Conservation (phyloP, 352 stramenopile genomes). For the Globisporangium solare region DNA sequence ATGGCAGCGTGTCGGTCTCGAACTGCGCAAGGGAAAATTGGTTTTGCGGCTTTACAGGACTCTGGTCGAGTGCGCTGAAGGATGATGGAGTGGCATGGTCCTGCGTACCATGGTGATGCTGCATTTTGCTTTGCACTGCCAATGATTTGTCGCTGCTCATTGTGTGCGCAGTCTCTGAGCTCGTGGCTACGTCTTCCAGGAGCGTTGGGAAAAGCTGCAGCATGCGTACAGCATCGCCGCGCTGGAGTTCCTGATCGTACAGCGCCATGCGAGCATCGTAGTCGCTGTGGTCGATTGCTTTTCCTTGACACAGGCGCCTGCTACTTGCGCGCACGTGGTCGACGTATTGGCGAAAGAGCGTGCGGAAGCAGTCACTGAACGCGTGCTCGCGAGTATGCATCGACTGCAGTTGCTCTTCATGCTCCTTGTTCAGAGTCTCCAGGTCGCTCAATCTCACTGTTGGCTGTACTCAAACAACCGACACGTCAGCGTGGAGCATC, state of each 20-base stretch:
- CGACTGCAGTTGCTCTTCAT: slow-evolving; percentile 17
- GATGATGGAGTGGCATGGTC: too few species aligned
- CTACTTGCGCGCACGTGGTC: slow-evolving; percentile 5
- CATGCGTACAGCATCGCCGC: slow-evolving; percentile 35
- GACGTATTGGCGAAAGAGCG: slow-evolving; percentile 23
- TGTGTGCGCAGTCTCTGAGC: neutral
- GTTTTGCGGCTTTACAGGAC: too few species aligned
- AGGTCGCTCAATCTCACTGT: slow-evolving; percentile 12
- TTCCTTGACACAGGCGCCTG: neutral
- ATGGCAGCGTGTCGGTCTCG: too few species aligned
- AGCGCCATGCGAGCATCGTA: neutral
- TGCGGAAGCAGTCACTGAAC: slow-evolving; percentile 13
- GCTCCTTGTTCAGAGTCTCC: slow-evolving; percentile 19
- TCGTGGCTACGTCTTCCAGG: slow-evolving; percentile 37
- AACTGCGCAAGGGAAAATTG: too few species aligned
- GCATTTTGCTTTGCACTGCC: too few species aligned
- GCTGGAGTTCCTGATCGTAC: slow-evolving; percentile 13
- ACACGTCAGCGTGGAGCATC: too few species aligned
- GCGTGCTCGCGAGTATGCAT: slow-evolving; percentile 15
- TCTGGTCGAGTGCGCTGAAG: too few species aligned
- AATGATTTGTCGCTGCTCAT: too few species aligned
- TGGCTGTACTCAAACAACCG: slow-evolving; percentile 13
- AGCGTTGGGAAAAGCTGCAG: slow-evolving; percentile 46
- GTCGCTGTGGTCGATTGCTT: neutral
- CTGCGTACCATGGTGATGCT: too few species aligned